Evolutionary conservation across 805 yeast species (phyloP).

Genomic region (Kodamaea leandrae): DNA sequence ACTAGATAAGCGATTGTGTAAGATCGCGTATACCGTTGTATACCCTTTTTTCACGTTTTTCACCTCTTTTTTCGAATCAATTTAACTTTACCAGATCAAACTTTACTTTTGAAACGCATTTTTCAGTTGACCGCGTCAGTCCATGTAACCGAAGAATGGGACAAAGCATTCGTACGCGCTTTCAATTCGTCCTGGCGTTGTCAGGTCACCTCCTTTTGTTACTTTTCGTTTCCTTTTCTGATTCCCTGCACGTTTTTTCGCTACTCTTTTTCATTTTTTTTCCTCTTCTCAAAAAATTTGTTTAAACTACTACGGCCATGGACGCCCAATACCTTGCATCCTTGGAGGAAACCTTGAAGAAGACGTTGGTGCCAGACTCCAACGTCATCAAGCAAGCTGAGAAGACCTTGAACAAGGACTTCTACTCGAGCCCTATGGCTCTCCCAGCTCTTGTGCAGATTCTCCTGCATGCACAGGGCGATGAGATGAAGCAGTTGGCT

Average conservation of each 20-base stretch:
- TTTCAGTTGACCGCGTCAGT: no score
- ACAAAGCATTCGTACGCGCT: no score
- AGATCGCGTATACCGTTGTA: no score
- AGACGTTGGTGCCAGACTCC: constrained; percentile 79
- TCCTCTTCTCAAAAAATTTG: background rate
- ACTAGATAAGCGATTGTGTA: no score
- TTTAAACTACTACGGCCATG: constrained; percentile 38
- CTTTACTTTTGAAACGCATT: no score
- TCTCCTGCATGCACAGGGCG: constrained; percentile 65
- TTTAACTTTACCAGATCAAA: no score
- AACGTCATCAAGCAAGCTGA: constrained; percentile 82
- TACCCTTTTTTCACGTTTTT: no score
- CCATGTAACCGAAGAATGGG: no score
- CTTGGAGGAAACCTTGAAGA: constrained; percentile 75
- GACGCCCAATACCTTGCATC: constrained; percentile 67
- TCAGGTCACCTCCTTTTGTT: background rate
- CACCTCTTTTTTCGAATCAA: no score
- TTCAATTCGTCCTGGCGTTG: no score
- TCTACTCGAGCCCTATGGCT: constrained; percentile 66
- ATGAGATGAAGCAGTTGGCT: constrained; percentile 83
- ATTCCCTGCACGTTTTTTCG: no score
- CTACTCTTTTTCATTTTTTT: background rate
- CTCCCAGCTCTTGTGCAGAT: constrained; percentile 83
- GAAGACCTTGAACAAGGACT: constrained; percentile 64
- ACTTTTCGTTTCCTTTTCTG: no score